These are phyloP conservation scores for Ogataea dorogensis DNA, from an alignment of 805 yeast genomes.

Conservation along the genomic window DNA sequence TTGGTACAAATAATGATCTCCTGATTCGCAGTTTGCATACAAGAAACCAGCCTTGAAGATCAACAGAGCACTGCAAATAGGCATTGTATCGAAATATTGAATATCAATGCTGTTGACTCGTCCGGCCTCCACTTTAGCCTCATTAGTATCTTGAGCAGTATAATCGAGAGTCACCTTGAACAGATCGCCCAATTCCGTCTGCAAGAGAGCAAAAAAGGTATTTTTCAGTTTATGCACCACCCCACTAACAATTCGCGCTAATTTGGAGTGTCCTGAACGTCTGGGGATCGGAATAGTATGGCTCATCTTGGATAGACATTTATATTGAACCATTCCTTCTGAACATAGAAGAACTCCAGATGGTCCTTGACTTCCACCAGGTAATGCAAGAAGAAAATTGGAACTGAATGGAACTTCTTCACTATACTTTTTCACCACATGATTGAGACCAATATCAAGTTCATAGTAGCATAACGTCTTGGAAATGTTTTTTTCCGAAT, in stretches of 20 bases:
- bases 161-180: constrained; percentile 61
- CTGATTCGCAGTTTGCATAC: constrained; percentile 61
- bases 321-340: constrained; percentile 51
- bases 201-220: constrained; percentile 66
- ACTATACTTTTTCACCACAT: constrained; percentile 55
- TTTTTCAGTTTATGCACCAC: constrained; percentile 65
- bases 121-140: constrained; percentile 33
- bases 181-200: constrained; percentile 69
- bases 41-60: constrained; percentile 76
- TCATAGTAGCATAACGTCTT: constrained; percentile 65
- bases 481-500: constrained; percentile 31
- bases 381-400: constrained; percentile 60
- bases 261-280: constrained; percentile 31
- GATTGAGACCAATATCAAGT: constrained; percentile 82
- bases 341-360: constrained; percentile 69
- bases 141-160: constrained; percentile 41
- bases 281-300: constrained; percentile 55
- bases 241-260: constrained; percentile 47
- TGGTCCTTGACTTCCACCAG: constrained; percentile 69
- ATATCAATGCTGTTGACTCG: constrained; percentile 44
- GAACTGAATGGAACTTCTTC: constrained; percentile 41
- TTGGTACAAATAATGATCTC: constrained; percentile 71
- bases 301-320: constrained; percentile 37
- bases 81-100: constrained; percentile 75
- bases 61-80: constrained; percentile 51